Percentiles rank a stretch among this genome's conserved stretches.
Conservation (phyloP, 2,329 filamentous ascomycete species). For the Phialemoniopsis sp. region DNA sequence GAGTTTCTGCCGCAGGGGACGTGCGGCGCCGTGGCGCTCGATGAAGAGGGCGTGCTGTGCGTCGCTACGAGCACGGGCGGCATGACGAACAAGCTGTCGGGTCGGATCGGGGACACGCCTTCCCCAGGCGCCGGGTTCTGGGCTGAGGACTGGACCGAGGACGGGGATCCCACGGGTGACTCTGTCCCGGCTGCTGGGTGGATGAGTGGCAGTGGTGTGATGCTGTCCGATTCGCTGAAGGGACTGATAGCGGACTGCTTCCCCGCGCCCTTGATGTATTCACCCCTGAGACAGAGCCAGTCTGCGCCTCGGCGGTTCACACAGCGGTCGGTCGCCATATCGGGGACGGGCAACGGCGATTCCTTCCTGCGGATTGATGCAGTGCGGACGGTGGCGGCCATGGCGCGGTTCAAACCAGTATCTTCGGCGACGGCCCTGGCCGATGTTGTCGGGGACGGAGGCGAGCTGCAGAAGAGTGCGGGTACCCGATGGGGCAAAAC, state of each 20-base stretch:
- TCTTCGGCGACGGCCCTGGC: constrained; percentile 55
- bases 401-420: constrained; percentile 58
- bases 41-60: constrained; percentile 70
- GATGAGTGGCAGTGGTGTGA: constrained; percentile 20
- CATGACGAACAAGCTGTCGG: constrained; percentile 83
- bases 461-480: constrained; percentile 71
- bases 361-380: constrained; percentile 74
- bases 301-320: constrained; percentile 12
- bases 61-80: constrained; percentile 68
- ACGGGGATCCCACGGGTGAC: constrained; percentile 24
- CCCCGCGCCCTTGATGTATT: constrained; percentile 40
- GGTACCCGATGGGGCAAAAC: constrained; percentile 68
- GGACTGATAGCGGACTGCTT: constrained; percentile 57
- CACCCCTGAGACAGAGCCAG: constrained; percentile 16
- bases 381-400: constrained; percentile 66
- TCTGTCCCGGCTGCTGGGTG: constrained; percentile 5
- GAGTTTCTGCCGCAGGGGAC: constrained; percentile 76
- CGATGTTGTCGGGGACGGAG: constrained; percentile 64
- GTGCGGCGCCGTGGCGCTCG: constrained; percentile 76
- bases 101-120: constrained; percentile 82
- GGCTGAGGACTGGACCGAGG: constrained; percentile 76
- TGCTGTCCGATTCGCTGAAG: constrained; percentile 36
- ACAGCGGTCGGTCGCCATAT: constrained; percentile 53
- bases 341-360: constrained; percentile 85
- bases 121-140: constrained; percentile 82